phyloP scores from a whole-genome alignment of 768 basidiomycete genomes.

The Tulasnella calospora region DNA sequence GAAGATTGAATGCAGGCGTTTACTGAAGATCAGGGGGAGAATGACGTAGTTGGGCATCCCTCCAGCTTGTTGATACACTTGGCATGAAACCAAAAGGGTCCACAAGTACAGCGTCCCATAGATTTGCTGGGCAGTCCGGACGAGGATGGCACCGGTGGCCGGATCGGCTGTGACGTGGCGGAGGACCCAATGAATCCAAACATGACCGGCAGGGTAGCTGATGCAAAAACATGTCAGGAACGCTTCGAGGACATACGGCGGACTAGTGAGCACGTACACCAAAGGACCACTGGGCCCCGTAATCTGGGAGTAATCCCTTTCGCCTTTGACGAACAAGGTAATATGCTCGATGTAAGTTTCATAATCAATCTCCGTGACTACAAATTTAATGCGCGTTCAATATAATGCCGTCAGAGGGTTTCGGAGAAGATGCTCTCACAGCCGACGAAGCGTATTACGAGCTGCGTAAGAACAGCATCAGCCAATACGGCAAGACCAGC shows the following conservation, averaged over 20 bases:
- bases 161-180: conserved; percentile 60
- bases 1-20: conserved; percentile 90
- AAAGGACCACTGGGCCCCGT: conserved; percentile 88
- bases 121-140: conserved; percentile 66
- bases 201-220: conserved; percentile 93
- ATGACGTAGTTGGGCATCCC: conserved; percentile 67
- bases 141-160: conserved; percentile 37
- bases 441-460: conserved; percentile 74
- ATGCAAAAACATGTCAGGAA: background rate
- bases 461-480: conserved; percentile 70
- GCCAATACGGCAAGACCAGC: conserved; percentile 61
- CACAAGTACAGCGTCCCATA: conserved; percentile 70
- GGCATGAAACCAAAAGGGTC: conserved; percentile 59
- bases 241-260: conserved; percentile 5
- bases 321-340: conserved; percentile 69
- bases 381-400: conserved; percentile 26
- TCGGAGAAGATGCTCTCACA: conserved; percentile 52
- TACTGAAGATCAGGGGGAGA: conserved; percentile 75
- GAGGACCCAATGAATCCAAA: conserved; percentile 73
- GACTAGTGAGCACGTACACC: conserved; percentile 55
- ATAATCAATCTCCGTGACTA: conserved; percentile 99
- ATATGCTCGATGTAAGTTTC: conserved; percentile 92
- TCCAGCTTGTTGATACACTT: conserved; percentile 60
- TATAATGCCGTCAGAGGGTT: background rate
- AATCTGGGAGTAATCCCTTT: conserved; percentile 75